A percentile compares a stretch with the other conserved stretches of the same genome.
Conservation (phyloP, 1,139 yeast genomes). For the Suhomyces panamericanus region DNA sequence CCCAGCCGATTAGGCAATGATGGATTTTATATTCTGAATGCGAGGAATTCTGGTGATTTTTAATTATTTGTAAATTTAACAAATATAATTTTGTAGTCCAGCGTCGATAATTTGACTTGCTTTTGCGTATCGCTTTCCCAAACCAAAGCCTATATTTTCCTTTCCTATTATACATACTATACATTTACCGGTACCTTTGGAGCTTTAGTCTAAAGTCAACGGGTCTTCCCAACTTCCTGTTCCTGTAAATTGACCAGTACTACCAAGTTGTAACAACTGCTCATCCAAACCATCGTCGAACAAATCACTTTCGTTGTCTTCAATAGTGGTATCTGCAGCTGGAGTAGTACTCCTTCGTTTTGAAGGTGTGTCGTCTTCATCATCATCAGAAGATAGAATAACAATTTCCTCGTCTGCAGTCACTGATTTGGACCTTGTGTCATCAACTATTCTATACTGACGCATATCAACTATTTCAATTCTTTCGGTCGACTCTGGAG, state of each 20-base stretch:
- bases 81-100: no score
- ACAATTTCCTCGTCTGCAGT: conserved; percentile 27
- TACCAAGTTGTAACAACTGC: conserved; percentile 13
- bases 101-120: no score
- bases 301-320: conserved; percentile 8
- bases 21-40: no score
- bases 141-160: background rate
- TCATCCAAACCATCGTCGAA: conserved; percentile 29
- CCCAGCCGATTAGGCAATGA: conserved; percentile 12
- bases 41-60: no score
- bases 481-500: conserved; percentile 36
- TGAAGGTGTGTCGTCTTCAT: conserved; percentile 9
- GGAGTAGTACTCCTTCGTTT: background rate
- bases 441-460: conserved; percentile 38
- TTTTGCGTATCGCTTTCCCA: no score
- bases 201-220: conserved; percentile 24
- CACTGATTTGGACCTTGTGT: conserved; percentile 13
- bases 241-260: conserved; percentile 18
- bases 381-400: conserved; percentile 23
- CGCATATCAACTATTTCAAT: conserved; percentile 41
- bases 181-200: conserved; percentile 11
- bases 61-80: no score
- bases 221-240: conserved; percentile 46
- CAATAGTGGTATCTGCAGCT: conserved; percentile 3
- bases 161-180: background rate